A percentile compares a stretch with the other conserved stretches of the same genome.
Conservation (phyloP, 164 flowering plant species). For the Sextonia rubra region DNA sequence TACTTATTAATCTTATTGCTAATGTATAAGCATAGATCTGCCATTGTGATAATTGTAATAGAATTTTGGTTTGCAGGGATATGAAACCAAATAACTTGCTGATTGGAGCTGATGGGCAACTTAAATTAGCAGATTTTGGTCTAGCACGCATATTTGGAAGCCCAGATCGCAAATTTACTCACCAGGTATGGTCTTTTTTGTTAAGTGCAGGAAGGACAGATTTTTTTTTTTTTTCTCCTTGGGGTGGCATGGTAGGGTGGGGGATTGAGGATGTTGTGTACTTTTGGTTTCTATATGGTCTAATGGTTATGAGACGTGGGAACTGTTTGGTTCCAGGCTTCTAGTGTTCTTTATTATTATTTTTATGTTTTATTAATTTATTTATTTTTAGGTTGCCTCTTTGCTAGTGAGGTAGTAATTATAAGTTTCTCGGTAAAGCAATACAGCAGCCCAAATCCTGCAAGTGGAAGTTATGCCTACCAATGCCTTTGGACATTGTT, state of each 20-base stretch:
- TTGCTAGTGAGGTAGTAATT: no score
- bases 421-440: no score
- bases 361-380: no score
- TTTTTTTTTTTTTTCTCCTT: no score
- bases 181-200: constrained; percentile 50
- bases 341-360: no score
- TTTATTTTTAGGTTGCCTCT: no score
- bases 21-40: not conserved
- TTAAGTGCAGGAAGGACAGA: not conserved
- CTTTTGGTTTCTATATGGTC: no score
- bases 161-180: constrained; percentile 87
- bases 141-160: constrained; percentile 96
- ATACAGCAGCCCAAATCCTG: no score
- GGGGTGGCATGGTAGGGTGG: not conserved
- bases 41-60: not conserved
- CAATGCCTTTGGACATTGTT: no score
- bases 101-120: constrained; percentile 82
- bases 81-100: constrained; percentile 98
- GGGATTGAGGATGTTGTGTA: not conserved
- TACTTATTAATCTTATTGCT: constrained; percentile 2
- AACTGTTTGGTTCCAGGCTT: not conserved
- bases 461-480: no score
- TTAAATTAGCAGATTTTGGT: constrained; percentile 96
- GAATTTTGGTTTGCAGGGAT: constrained; percentile 55
- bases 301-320: not conserved